Evolutionary conservation across 2,329 filamentous ascomycete species (phyloP), one percentile per base, ranked within the genome.

Genomic region (Lasiodiplodia theobromae): DNA sequence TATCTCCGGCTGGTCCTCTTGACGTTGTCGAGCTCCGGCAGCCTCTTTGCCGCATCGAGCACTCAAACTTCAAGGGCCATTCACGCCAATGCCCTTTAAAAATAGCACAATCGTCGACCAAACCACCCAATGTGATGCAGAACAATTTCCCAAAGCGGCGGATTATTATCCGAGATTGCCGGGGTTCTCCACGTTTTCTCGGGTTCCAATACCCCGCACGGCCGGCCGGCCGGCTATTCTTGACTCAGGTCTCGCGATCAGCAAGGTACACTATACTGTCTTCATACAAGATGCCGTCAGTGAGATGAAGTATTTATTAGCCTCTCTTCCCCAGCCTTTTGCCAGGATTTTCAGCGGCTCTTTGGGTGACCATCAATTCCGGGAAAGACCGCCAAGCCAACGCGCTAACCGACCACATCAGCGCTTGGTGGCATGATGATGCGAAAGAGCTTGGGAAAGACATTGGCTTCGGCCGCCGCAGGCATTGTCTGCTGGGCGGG

Each of bases 131-230:
- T 34, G 31, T 34, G 31, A 34, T 34, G 31, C 31, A 34, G 31
- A 34, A 34, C 31, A 34, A 34, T 6, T 8, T 40, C n/a, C 18
- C 21, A 28, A n/a, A 11, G 2, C 34, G n/a, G 21, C 21, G 56
- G 56, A 38, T 44, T 25, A 4, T 40, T 25, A 58, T 40, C 34
- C 34, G 56, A 58, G 23, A 40, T 28, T 28, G 31, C 18, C 31
- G 11, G n/a, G 8, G 8, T 28, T 34, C 57, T 16, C 57, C 57
- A 23, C 57, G 57, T 60, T 47, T 21, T 28, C 16, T 60, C 57
- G 57, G 57, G 18, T 11, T 7, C 5, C 37, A 47, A 49, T 60
- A 38, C 57, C 57, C 57, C 57, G 57, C 57, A 60, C 38, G 57
- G 38, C 57, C 23, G 23, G 38, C 37, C 57, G 23, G 57, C 37